These are phyloP conservation scores for Cercospora zeae-maydis DNA, from an alignment of 2,329 filamentous ascomycete species.

Conservation along the genomic window DNA sequence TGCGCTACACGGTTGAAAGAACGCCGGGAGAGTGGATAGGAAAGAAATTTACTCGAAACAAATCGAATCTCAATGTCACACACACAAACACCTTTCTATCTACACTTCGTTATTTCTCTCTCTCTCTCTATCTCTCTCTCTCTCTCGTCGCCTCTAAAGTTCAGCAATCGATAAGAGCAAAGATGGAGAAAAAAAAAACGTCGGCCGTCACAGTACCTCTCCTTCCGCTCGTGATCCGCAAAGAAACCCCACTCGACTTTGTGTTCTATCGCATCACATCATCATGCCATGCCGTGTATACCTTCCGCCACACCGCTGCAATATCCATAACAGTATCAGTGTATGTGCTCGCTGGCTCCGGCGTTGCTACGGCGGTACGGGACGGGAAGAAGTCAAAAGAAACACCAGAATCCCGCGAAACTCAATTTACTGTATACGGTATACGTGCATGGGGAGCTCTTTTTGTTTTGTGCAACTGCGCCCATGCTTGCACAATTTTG, in stretches of 20 bases:
- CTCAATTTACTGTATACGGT: not conserved
- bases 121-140: not conserved
- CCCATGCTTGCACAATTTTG: not conserved
- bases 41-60: constrained; percentile 12
- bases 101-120: not conserved
- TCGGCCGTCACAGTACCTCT: not conserved
- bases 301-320: not conserved
- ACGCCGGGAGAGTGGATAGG: constrained; percentile 11
- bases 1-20: constrained; percentile 13
- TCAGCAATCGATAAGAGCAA: not conserved
- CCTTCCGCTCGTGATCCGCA: constrained; percentile 5
- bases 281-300: not conserved
- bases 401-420: not conserved
- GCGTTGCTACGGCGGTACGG: not conserved
- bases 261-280: not conserved
- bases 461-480: not conserved
- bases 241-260: not conserved
- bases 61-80: not conserved
- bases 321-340: not conserved
- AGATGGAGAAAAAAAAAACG: not conserved
- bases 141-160: not conserved
- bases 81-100: not conserved
- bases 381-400: not conserved
- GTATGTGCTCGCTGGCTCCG: not conserved
- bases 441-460: not conserved